Evolutionary conservation across 2,329 filamentous ascomycete species (phyloP), one percentile per base, ranked within the genome.

Genomic region (Coniochaeta hoffmannii): DNA sequence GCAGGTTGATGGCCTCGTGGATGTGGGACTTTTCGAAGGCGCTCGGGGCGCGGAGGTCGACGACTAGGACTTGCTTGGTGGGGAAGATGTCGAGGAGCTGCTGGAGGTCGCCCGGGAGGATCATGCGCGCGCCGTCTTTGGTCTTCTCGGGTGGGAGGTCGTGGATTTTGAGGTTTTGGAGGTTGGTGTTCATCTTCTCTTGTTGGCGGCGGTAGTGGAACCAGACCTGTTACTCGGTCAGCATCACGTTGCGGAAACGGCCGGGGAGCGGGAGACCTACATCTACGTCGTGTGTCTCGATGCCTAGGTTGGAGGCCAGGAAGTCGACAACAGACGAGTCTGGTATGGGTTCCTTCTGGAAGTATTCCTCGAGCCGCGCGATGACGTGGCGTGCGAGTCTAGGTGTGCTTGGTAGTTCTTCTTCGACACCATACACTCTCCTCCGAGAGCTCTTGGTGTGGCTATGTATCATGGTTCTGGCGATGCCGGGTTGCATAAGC

Each of bases 1-100:
- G 74, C 30, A 83, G 64, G 62, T 82, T 79, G 57, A 81, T 70
- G 5, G 79, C 77, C 2, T 74, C 72, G 58, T 75, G 72, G 26
- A 82, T 76, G 57, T 82, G 79, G 3, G 78, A 79, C 55, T 69
- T 71, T 36, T 76, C 71, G 56, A 78, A 82, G 32, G 78, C 75
- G 0, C 64, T 60, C 2, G 68, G 66, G 2, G 77, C 71, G 14
- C 80, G 73, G 2, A 82, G 66, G 58, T 83, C 80, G 22, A 82
- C 69, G 28, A 81, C 60, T 0, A 82, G 64, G 1, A 74, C 65
- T 50, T 78, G 73, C 6, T 70, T 73, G 0, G 73, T 70, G 2
- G 73, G 67, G 17, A 77, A 75, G 4, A 81, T 76, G 53, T 80
- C 76, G 1, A 82, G 70, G 2, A 82, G 68, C 34, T 69, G 72